A percentile compares a stretch with the other conserved stretches of the same genome.
Evolutionary conservation across 2,329 filamentous ascomycete species (phyloP).

Genomic region (Colletotrichum sidae): DNA sequence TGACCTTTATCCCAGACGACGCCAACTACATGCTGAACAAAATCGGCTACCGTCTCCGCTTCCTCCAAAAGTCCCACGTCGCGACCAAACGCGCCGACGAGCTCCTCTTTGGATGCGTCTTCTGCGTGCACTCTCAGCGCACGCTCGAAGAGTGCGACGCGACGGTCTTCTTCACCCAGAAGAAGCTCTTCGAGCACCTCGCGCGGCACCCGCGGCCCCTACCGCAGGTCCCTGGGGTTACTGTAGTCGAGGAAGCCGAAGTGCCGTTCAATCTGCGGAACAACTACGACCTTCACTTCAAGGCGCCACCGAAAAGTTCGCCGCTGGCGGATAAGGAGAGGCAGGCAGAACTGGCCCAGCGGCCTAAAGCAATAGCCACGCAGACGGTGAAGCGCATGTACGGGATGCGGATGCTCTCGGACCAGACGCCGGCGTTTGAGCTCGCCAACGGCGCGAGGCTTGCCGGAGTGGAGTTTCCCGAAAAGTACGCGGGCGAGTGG

Average conservation of each 20-base stretch:
- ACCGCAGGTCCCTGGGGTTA: constrained; percentile 60
- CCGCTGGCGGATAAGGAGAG: constrained; percentile 55
- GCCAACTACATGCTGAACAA: constrained; percentile 60
- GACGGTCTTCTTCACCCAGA: constrained; percentile 67
- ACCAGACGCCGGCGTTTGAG: constrained; percentile 58
- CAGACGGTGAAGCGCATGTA: constrained; percentile 61
- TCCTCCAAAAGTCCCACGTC: constrained; percentile 68
- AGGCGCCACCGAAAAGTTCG: constrained; percentile 45
- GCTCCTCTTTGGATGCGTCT: constrained; percentile 65
- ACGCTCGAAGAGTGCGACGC: constrained; percentile 66
- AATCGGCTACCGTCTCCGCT: constrained; percentile 64
- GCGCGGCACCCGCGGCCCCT: constrained; percentile 65
- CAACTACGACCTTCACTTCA: constrained; percentile 66
- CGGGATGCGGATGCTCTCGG: constrained; percentile 58
- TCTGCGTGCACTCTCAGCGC: constrained; percentile 62
- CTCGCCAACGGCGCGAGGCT: constrained; percentile 61
- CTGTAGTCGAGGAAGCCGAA: constrained; percentile 57
- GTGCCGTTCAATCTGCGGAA: constrained; percentile 55
- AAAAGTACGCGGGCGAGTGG: constrained; percentile 66
- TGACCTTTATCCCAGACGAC: constrained; percentile 48
- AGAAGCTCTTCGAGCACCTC: constrained; percentile 64
- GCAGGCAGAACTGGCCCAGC: constrained; percentile 50
- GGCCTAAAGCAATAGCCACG: constrained; percentile 58
- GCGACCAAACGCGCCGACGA: constrained; percentile 62
- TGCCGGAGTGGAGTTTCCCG: constrained; percentile 63